These are phyloP conservation scores for Psilocybe azurescens DNA, from an alignment of 768 basidiomycete species.

Conservation along the genomic window DNA sequence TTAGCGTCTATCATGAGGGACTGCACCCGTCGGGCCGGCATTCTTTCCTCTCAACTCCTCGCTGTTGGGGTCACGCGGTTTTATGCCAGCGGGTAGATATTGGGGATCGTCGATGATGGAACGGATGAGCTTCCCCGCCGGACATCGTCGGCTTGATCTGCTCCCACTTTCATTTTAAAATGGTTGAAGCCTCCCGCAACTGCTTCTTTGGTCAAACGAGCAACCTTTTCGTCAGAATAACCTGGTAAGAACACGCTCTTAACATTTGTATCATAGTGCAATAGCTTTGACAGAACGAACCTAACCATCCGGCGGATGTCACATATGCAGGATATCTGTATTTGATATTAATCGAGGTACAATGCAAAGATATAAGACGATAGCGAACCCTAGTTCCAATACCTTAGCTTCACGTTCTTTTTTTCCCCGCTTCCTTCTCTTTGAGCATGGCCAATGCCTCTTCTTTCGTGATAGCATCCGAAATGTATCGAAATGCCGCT, in stretches of 20 bases:
- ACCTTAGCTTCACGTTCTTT: constrained; percentile 80
- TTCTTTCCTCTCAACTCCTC: constrained; percentile 84
- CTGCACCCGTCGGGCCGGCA: constrained; percentile 91
- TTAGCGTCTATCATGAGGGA: constrained; percentile 98
- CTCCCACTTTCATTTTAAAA: constrained; percentile 99
- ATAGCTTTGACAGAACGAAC: constrained; percentile 34
- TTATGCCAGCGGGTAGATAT: constrained; percentile 66
- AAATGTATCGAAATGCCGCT: constrained; percentile 87
- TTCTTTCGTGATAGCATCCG: constrained; percentile 90
- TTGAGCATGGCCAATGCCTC: constrained; percentile 87
- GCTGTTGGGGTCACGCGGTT: constrained; percentile 63
- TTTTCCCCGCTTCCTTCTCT: constrained; percentile 76
- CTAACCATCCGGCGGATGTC: constrained; percentile 93
- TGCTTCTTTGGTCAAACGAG: constrained; percentile 84
- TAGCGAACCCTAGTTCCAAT: constrained; percentile 61
- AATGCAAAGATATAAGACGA: neutral
- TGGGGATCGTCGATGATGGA: constrained; percentile 95
- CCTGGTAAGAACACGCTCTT: constrained; percentile 41
- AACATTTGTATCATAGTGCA: neutral
- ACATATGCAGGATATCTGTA: constrained; percentile 91
- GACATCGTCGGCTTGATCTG: constrained; percentile 79
- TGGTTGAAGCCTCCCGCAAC: constrained; percentile 92
- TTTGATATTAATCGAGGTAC: neutral
- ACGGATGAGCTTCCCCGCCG: constrained; percentile 87
- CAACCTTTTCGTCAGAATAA: constrained; percentile 92